phyloP scores from a whole-genome alignment of 31 red algal species.

The Odonthalia washingtoniensis region DNA sequence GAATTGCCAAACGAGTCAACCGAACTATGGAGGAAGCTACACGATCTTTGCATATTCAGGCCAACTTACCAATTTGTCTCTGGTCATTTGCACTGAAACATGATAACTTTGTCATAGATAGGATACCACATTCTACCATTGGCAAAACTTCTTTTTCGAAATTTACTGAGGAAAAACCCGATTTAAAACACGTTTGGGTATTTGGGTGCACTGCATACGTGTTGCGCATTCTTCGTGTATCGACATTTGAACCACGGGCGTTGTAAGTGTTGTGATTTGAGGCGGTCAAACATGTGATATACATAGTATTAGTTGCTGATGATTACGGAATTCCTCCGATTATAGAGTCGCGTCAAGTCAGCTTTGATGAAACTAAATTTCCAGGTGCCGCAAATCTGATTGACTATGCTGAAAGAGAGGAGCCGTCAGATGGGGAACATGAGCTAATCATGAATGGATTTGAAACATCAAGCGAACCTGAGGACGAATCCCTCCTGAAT shows the following conservation, averaged over 20 bases:
- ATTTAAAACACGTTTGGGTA: background rate
- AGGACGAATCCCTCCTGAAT: background rate
- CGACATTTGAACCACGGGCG: background rate
- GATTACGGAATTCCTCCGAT: background rate
- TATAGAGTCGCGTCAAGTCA: slow-evolving; percentile 3
- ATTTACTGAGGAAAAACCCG: background rate
- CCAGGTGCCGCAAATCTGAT: background rate
- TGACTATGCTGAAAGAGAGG: background rate
- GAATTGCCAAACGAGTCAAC: background rate
- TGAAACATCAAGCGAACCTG: background rate
- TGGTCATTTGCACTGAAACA: slow-evolving; percentile 8
- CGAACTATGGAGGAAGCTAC: background rate
- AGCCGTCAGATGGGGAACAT: background rate
- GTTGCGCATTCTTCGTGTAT: background rate
- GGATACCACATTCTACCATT: background rate
- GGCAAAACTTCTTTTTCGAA: background rate
- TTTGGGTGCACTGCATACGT: slow-evolving; percentile 23
- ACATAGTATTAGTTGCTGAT: background rate
- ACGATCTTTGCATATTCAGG: background rate
- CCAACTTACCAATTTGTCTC: background rate
- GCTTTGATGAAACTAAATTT: slow-evolving; percentile 22
- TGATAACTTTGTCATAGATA: background rate
- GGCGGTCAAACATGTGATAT: background rate
- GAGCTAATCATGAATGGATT: no score
- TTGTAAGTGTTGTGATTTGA: background rate